phyloP scores from a whole-genome alignment of 2,329 filamentous ascomycete genomes.

The Microsporum ferrugineum region DNA sequence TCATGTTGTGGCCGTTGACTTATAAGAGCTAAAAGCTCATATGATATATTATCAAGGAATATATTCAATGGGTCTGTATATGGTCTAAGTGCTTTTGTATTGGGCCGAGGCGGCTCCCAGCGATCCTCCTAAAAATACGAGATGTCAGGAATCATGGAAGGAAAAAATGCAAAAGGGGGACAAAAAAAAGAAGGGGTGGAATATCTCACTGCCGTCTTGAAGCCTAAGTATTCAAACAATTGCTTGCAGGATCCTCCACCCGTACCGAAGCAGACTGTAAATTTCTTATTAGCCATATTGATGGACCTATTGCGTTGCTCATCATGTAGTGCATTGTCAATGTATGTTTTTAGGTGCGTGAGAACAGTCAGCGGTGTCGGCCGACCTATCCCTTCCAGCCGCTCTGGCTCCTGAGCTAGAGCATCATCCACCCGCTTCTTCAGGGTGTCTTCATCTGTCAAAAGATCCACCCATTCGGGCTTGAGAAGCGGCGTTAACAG shows the following conservation, averaged over 20 bases:
- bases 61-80: conserved; percentile 32
- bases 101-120: conserved; percentile 35
- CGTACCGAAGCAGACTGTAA: conserved; percentile 50
- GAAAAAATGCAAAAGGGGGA: neutral
- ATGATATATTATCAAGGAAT: conserved; percentile 49
- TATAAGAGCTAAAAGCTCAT: conserved; percentile 47
- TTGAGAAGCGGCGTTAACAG: conserved; percentile 42
- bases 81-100: conserved; percentile 24
- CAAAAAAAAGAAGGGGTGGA: neutral
- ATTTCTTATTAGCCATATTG: conserved; percentile 51
- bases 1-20: conserved; percentile 32
- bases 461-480: conserved; percentile 36
- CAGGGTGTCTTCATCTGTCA: conserved; percentile 45
- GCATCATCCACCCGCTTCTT: conserved; percentile 43
- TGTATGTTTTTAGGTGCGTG: conserved; percentile 47
- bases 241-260: conserved; percentile 44
- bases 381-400: conserved; percentile 42
- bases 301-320: conserved; percentile 43
- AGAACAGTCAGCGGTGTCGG: conserved; percentile 46
- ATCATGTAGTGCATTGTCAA: conserved; percentile 46
- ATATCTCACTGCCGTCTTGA: conserved; percentile 36
- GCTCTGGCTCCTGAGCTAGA: conserved; percentile 41
- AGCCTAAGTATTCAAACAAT: conserved; percentile 49
- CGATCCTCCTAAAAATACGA: conserved; percentile 19
- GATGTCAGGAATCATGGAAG: neutral